A percentile compares a stretch with the other conserved stretches of the same genome.
phyloP scores from a whole-genome alignment of 257 asterid genomes.

The Cordia subcordata region DNA sequence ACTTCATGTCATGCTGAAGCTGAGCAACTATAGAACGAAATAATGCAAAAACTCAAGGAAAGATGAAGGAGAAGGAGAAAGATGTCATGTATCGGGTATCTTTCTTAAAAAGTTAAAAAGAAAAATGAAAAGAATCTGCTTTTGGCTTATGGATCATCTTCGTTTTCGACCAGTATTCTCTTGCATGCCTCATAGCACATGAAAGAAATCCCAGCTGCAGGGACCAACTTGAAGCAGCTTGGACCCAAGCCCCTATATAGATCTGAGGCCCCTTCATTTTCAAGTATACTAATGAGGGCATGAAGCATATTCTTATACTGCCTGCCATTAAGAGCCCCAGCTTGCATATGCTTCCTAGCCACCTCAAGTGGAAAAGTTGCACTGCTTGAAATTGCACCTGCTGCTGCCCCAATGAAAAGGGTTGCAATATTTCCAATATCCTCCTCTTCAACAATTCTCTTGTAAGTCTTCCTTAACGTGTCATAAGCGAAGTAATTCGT shows the following conservation, averaged over 20 bases:
- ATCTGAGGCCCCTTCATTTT: constrained; percentile 42
- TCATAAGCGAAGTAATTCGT: constrained; percentile 48
- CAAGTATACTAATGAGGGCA: constrained; percentile 40
- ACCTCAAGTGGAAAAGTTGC: constrained; percentile 54
- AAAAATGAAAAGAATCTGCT: too few relatives aligned
- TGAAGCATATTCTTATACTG: constrained; percentile 43
- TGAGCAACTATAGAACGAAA: too few relatives aligned
- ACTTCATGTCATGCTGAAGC: too few relatives aligned
- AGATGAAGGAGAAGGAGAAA: too few relatives aligned
- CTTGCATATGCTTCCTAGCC: constrained; percentile 55
- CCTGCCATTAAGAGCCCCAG: constrained; percentile 48
- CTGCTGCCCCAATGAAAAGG: constrained; percentile 49
- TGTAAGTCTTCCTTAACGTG: constrained; percentile 39
- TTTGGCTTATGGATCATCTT: constrained; percentile 11
- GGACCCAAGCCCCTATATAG: constrained; percentile 49
- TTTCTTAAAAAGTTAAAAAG: too few relatives aligned
- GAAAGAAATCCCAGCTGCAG: constrained; percentile 57
- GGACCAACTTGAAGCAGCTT: constrained; percentile 50
- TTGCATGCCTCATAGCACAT: constrained; percentile 57
- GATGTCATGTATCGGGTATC: too few relatives aligned
- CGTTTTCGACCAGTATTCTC: constrained; percentile 40
- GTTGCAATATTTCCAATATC: constrained; percentile 49
- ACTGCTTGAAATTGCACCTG: constrained; percentile 51
- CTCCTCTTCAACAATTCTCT: constrained; percentile 25
- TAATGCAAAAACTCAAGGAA: too few relatives aligned